phyloP scores from a whole-genome alignment of 192 early-diverging fungal genomes.

The Ramicandelaber brevisporus region DNA sequence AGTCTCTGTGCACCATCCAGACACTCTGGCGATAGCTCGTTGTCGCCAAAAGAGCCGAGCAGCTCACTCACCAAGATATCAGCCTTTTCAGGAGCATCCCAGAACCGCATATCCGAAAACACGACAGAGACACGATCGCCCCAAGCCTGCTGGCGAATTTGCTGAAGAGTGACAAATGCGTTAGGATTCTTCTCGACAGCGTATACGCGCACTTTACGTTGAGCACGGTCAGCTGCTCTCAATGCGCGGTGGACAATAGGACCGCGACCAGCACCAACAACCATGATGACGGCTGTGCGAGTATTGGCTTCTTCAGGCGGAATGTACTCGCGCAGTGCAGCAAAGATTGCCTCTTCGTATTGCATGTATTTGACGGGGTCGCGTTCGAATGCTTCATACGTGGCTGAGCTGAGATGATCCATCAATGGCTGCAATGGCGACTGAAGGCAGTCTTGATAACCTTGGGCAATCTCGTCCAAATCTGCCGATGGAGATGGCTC shows the following conservation, averaged over 20 bases:
- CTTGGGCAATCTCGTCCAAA: conserved; percentile 49
- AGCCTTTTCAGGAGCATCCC: conserved; percentile 38
- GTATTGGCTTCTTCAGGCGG: conserved; percentile 1
- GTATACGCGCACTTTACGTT: conserved; percentile 35
- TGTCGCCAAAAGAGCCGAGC: conserved; percentile 94
- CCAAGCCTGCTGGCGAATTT: conserved; percentile 51
- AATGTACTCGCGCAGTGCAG: conserved; percentile 25
- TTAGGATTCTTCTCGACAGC: conserved; percentile 96
- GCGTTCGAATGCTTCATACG: conserved; percentile 91
- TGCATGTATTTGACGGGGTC: conserved; percentile 82
- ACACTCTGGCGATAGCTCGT: conserved; percentile 98
- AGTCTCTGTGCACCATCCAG: conserved; percentile 72
- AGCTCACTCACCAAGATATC: conserved; percentile 93
- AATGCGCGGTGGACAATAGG: conserved; percentile 76
- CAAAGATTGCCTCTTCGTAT: conserved; percentile 51
- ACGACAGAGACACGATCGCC: conserved; percentile 54
- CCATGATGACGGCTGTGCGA: conserved; percentile 39
- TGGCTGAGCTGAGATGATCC: conserved; percentile 80
- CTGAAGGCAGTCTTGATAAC: conserved; percentile 79
- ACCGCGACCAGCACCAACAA: conserved; percentile 87
- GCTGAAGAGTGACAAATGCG: conserved; percentile 61
- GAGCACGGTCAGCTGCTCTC: conserved; percentile 35
- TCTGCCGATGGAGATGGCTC: no score
- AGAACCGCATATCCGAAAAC: conserved; percentile 76
- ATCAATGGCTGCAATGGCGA: conserved; percentile 72